These are phyloP conservation scores for Sarocladium brachiariae DNA, from an alignment of 2,329 filamentous ascomycete genomes.

Conservation along the genomic window DNA sequence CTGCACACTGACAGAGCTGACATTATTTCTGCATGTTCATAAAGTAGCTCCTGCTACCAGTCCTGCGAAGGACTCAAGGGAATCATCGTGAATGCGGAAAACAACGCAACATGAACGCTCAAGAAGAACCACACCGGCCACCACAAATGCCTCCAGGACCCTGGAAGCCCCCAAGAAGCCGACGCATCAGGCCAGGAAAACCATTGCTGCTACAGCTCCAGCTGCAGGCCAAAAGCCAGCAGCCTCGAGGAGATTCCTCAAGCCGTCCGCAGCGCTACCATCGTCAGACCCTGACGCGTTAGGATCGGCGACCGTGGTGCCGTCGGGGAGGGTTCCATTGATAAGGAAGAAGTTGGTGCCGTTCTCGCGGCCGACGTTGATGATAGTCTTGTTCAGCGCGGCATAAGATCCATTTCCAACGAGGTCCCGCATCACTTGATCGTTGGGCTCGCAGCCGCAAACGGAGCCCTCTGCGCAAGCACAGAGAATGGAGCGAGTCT, in stretches of 20 bases:
- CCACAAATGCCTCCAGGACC: too few relatives aligned
- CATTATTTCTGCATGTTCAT: constrained; percentile 8
- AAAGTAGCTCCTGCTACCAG: background rate
- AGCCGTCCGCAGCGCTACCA: constrained; percentile 23
- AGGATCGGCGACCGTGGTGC: constrained; percentile 45
- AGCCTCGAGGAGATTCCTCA: constrained; percentile 27
- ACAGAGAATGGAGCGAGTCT: constrained; percentile 30
- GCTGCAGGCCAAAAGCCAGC: constrained; percentile 45
- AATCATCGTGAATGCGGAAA: background rate
- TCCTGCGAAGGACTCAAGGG: background rate
- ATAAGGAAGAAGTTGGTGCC: constrained; percentile 59
- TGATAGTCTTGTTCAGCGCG: constrained; percentile 52
- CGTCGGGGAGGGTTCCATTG: constrained; percentile 69
- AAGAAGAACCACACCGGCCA: background rate
- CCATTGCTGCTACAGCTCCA: constrained; percentile 36
- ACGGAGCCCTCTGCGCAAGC: constrained; percentile 42
- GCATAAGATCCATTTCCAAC: constrained; percentile 59
- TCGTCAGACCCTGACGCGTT: constrained; percentile 33
- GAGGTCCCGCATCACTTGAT: constrained; percentile 41
- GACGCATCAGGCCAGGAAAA: constrained; percentile 26
- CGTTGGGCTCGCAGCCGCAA: constrained; percentile 66
- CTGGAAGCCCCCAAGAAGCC: too few relatives aligned
- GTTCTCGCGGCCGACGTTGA: constrained; percentile 54
- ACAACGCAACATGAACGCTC: constrained; percentile 1
- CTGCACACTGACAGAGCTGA: constrained; percentile 20